Evolutionary conservation across 768 basidiomycete genomes (phyloP), one percentile per base, ranked within the genome.

Genomic region (Boletales sp.): DNA sequence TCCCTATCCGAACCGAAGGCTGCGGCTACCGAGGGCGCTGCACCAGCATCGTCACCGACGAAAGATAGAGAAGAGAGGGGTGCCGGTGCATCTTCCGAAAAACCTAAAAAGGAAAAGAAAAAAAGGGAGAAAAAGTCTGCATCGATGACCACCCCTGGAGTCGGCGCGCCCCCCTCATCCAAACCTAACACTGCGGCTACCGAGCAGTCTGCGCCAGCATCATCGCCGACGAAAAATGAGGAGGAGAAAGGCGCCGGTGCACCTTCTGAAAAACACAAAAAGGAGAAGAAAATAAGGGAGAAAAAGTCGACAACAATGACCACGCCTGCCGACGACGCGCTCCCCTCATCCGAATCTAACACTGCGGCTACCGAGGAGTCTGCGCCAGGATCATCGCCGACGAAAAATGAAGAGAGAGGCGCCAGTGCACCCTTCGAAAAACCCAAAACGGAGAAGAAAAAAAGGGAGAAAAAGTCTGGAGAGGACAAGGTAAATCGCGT

Each of bases 291-390:
- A 21, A 41, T n/a, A 8, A 48, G 41, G 31, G 28, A 55, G 5
- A 52, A 62, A 44, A 41, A 54, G 25, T 35, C 43, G 0, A 19
- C 74, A 39, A 71, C 79, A 21, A 55, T 72, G 42, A 60, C 66
- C n/a, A 52, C 65, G 32, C 58, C 66, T 33, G 34, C 59, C 19
- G 51, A 51, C 17, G 45, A 46, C 10, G 21, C 50, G 25, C 34
- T 54, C 6, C 33, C 47, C 3, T 40, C 49, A 15, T 12, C 47
- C 15, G 2, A 43, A 41, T 36, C 41, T 9, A 5, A 53, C 38
- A 38, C 46, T 7, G 14, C 28, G 19, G 45, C 31, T 5, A 18
- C 15, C 0, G 25, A 39, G n/a, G 44, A 15, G 12, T 9, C 35
- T 28, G 30, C 35, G 3, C 31, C 44, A 8, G 19, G 13, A 7